Conservation (phyloP, 2,329 filamentous ascomycete genomes). For the Phoma sp. region DNA sequence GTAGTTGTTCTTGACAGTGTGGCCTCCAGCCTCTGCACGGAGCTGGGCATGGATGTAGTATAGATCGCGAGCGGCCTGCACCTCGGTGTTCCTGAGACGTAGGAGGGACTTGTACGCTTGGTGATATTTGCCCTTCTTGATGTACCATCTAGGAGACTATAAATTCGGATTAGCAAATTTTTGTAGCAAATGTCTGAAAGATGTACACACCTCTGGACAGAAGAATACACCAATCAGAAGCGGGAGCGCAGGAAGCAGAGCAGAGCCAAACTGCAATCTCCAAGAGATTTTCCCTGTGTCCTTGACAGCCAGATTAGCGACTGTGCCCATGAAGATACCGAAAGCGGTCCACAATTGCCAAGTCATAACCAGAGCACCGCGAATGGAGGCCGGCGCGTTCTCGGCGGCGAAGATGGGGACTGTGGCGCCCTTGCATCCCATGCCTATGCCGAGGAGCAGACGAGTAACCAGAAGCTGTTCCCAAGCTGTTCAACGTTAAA, state of each 20-base stretch:
- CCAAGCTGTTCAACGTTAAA: constrained; percentile 34
- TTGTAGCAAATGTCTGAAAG: constrained; percentile 26
- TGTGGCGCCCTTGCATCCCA: constrained; percentile 55
- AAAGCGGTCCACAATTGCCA: constrained; percentile 56
- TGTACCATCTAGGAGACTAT: constrained; percentile 23
- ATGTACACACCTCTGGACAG: constrained; percentile 52
- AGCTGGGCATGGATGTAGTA: constrained; percentile 51
- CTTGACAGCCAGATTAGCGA: constrained; percentile 50
- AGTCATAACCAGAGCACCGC: constrained; percentile 56
- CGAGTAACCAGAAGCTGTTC: constrained; percentile 50
- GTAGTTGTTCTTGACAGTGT: constrained; percentile 25
- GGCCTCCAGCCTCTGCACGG: constrained; percentile 24
- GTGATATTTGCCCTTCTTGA: constrained; percentile 48
- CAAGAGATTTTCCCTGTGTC: constrained; percentile 36
- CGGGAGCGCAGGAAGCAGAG: constrained; percentile 29
- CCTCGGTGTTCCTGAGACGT: constrained; percentile 40
- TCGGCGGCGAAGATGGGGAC: constrained; percentile 57
- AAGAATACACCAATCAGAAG: constrained; percentile 26
- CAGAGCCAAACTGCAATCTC: constrained; percentile 32
- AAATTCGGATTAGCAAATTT: constrained; percentile 15
- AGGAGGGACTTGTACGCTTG: constrained; percentile 47
- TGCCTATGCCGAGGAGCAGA: constrained; percentile 50
- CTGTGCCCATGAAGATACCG: constrained; percentile 55
- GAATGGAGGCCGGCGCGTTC: constrained; percentile 55
- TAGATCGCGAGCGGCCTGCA: constrained; percentile 52